Base-by-base conservation (phyloP, 768 basidiomycete species). In the Paxillus involutus region DNA sequence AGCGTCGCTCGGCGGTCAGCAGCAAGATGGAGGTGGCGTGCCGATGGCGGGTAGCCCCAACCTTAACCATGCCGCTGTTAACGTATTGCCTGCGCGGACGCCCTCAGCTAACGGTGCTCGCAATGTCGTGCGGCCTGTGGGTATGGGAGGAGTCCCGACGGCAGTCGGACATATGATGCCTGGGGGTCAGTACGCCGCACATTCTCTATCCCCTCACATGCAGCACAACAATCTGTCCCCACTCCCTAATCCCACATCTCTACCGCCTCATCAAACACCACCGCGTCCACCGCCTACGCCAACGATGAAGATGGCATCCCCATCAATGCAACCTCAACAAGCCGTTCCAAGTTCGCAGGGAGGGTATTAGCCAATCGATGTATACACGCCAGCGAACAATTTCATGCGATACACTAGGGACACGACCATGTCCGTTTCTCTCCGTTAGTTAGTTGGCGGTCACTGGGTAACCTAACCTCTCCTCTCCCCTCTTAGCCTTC, bases 51-150 rank as follows among this genome's bases (percentile, higher is more conserved):
- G 70, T 6, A 79, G 70, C 57, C 78, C 77, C 8, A 64, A 48
- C 35, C 57, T 55, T 30, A 16, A 50, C 14, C 73, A 78, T 53
- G 60, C 73, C n/a, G 62, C 70, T 10, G 74, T 72, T 36, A 69
- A 64, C 49, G 53, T 53, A 16, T 72, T 76, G 3, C 77, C 77
- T 21, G 60, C 61, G 16, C 77, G 83, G 21, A 77, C 78, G 11
- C 80, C 84, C 3, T 85, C 84, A 0, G 77, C 80, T 17, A 83
- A 82, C 60, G 83, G 84, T 6, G 75, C 75, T n/a, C 79, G 81
- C 42, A 72, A 73, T 21, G 72, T 70, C 12, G 67, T 69, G 63
- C 71, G 79, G 44, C 39, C 60, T 3, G 66, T 60, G 24, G 49
- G 26, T 29, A 63, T 66, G 30, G 56, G 53, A 7, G 30, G 43